Evolutionary conservation across 2,329 filamentous ascomycete genomes (phyloP).

Genomic region (Colletotrichum orbiculare): DNA sequence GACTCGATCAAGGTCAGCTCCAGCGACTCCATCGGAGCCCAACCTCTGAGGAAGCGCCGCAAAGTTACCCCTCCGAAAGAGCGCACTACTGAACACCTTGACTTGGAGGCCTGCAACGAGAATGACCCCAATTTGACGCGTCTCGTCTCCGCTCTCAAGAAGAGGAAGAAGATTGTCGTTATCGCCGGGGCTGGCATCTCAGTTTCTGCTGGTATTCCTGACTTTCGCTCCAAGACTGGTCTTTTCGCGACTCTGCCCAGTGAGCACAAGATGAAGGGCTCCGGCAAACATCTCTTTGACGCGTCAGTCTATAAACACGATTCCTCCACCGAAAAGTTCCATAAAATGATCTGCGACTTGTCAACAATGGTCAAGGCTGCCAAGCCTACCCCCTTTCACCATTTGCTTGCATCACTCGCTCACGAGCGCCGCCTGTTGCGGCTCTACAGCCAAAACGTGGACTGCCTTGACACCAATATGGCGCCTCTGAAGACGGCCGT

Average conservation of each 20-base stretch:
- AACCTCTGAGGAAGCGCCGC: constrained; percentile 80
- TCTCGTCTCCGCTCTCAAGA: constrained; percentile 79
- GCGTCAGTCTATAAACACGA: constrained; percentile 97
- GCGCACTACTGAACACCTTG: constrained; percentile 84
- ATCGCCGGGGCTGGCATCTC: constrained; percentile 97
- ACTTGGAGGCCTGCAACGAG: constrained; percentile 66
- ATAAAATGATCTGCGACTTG: constrained; percentile 94
- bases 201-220: constrained; percentile 94
- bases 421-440: constrained; percentile 88
- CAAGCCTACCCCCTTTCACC: constrained; percentile 88
- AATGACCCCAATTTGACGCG: constrained; percentile 71
- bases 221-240: constrained; percentile 92
- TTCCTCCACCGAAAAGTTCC: constrained; percentile 87
- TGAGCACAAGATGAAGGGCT: constrained; percentile 91
- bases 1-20: constrained; percentile 38
- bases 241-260: constrained; percentile 87
- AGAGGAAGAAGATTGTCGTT: constrained; percentile 96
- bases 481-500: constrained; percentile 82
- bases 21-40: constrained; percentile 72
- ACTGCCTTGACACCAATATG: constrained; percentile 90
- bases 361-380: constrained; percentile 82
- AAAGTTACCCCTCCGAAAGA: constrained; percentile 70
- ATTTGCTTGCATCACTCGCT: constrained; percentile 89
- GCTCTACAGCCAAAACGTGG: constrained; percentile 96
- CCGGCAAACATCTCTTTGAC: constrained; percentile 96